phyloP scores from a whole-genome alignment of 148 eudicot genomes.

The Chenopodium formosanum region DNA sequence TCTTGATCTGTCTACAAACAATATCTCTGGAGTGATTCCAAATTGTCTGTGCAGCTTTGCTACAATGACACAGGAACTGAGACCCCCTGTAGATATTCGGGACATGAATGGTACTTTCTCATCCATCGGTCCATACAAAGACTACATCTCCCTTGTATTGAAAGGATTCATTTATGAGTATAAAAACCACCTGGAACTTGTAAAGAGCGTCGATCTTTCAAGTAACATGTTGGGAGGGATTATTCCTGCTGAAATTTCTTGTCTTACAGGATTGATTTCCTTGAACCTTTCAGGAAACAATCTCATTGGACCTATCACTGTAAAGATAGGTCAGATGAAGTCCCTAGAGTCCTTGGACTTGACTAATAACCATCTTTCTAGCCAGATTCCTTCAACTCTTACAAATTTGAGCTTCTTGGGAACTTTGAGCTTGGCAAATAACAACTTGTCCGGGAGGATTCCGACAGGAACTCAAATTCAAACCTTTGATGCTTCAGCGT shows the following conservation, averaged over 20 bases:
- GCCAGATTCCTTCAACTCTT: neutral
- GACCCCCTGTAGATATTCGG: neutral
- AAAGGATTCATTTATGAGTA: neutral
- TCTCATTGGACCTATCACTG: neutral
- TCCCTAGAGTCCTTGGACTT: conserved; percentile 17
- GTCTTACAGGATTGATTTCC: neutral
- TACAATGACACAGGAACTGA: neutral
- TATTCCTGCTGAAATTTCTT: neutral
- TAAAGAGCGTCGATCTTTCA: neutral
- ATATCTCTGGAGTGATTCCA: neutral
- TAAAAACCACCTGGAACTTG: neutral
- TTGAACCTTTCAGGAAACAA: conserved; percentile 18
- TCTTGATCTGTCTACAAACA: neutral
- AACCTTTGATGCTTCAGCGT: neutral
- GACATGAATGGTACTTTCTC: neutral
- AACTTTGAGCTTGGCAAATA: neutral
- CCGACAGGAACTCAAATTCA: neutral
- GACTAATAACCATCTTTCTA: neutral
- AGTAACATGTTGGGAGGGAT: neutral
- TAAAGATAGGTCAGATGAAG: neutral
- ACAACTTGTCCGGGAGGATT: neutral
- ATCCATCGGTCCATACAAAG: neutral
- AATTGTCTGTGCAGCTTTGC: neutral
- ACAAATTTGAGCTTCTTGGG: neutral
- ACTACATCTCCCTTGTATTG: neutral